phyloP scores from a whole-genome alignment of 306 rosid species.

The Cyamopsis tetragonoloba region DNA sequence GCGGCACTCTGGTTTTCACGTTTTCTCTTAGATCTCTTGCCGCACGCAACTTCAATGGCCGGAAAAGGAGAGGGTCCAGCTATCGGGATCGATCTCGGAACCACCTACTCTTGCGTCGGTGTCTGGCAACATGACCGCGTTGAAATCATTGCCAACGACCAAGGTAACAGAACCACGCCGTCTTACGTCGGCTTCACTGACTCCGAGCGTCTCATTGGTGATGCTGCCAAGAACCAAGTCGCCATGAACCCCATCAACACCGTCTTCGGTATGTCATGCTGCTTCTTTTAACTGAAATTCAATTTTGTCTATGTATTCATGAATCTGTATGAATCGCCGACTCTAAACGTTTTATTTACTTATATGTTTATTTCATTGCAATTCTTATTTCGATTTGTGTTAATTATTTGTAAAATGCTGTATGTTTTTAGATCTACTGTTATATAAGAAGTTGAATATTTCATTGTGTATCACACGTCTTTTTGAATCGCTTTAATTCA shows the following conservation, averaged over 20 bases:
- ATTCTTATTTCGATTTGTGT: neutral
- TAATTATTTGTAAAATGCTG: neutral
- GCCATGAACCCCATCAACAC: conserved; percentile 84
- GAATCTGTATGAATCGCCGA: neutral
- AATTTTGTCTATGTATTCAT: neutral
- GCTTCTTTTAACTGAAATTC: neutral
- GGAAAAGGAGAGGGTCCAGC: conserved; percentile 70
- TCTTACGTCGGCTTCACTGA: conserved; percentile 70
- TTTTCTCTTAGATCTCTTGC: neutral
- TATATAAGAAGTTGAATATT: neutral
- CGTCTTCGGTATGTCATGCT: conserved; percentile 41
- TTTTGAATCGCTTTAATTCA: neutral
- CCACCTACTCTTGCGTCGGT: conserved; percentile 67
- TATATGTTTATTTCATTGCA: neutral
- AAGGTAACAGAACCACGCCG: conserved; percentile 67
- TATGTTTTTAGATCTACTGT: neutral
- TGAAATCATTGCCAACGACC: conserved; percentile 71
- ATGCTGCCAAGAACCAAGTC: conserved; percentile 71
- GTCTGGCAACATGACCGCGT: conserved; percentile 77
- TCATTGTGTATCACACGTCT: neutral
- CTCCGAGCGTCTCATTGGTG: conserved; percentile 52
- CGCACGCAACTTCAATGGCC: conserved; percentile 35
- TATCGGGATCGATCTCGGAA: conserved; percentile 75
- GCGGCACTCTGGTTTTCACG: neutral
- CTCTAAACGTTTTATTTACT: neutral